Evolutionary conservation across 1,139 yeast species (phyloP).

Genomic region (Geotrichum restrictum): DNA sequence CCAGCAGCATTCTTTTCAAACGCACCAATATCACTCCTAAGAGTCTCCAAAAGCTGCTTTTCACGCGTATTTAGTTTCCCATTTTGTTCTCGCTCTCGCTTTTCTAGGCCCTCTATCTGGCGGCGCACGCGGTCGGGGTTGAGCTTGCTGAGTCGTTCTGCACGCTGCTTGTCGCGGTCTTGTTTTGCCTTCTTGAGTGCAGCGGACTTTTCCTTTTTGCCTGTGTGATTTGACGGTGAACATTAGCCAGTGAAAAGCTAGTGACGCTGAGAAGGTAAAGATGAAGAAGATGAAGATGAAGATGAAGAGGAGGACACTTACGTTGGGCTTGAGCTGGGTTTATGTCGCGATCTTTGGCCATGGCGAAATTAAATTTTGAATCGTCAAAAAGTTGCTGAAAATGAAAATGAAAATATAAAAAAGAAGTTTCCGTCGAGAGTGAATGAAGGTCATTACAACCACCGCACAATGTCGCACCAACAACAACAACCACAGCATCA

Average conservation of each 20-base stretch:
- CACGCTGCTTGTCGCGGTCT: constrained; percentile 25
- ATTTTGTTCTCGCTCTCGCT: constrained; percentile 16
- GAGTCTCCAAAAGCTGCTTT: constrained; percentile 25
- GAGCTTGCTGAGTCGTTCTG: constrained; percentile 25
- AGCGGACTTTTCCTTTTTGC: constrained; percentile 32
- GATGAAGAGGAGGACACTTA: too few species aligned
- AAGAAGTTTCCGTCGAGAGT: too few species aligned
- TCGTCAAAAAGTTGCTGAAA: not conserved
- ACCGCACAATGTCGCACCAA: constrained; percentile 11
- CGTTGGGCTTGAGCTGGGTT: constrained; percentile 31
- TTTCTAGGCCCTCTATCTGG: constrained; percentile 27
- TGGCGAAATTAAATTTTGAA: constrained; percentile 2
- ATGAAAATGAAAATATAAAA: too few species aligned
- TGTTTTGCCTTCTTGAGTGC: constrained; percentile 34
- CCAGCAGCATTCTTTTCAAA: constrained; percentile 23
- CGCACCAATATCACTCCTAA: constrained; percentile 27
- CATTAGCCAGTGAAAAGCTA: not conserved
- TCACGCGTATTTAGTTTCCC: constrained; percentile 23
- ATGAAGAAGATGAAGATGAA: too few species aligned
- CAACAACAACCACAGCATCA: constrained; percentile 20
- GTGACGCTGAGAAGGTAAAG: too few species aligned
- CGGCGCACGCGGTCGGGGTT: constrained; percentile 26
- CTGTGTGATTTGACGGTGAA: constrained; percentile 6
- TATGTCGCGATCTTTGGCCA: constrained; percentile 27
- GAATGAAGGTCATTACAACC: too few species aligned